Conservation (phyloP, 257 asterid genomes). For the Nicotiana tomentosiformis region DNA sequence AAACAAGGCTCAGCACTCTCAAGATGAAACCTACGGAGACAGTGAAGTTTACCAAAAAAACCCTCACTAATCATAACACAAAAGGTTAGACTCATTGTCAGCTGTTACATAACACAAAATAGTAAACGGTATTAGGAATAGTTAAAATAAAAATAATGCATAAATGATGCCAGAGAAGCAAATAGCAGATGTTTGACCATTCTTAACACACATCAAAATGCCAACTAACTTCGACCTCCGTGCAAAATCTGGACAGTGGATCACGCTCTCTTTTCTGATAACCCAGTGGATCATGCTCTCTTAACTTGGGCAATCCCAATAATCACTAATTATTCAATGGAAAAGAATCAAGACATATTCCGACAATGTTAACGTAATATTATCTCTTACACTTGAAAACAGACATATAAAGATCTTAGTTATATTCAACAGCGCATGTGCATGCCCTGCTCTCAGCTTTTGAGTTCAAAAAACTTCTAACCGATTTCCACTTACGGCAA, state of each 20-base stretch:
- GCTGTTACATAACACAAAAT: neutral
- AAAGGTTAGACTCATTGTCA: neutral
- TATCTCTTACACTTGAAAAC: neutral
- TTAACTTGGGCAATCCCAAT: neutral
- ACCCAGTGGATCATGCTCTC: neutral
- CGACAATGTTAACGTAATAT: neutral
- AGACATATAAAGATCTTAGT: neutral
- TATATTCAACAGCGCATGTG: neutral
- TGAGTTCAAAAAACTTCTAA: neutral
- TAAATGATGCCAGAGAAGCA: neutral
- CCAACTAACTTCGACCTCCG: neutral
- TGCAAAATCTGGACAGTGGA: neutral
- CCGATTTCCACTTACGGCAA: neutral
- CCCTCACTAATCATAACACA: neutral
- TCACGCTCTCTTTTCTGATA: neutral
- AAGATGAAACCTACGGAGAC: neutral
- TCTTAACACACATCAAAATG: neutral
- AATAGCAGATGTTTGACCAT: neutral
- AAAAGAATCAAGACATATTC: neutral
- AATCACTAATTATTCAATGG: neutral
- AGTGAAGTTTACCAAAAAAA: neutral
- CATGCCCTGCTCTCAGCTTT: neutral
- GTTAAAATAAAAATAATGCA: neutral
- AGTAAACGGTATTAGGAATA: neutral
- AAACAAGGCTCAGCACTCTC: neutral